phyloP scores from a whole-genome alignment of 768 basidiomycete genomes.

The Suillus bovinus region DNA sequence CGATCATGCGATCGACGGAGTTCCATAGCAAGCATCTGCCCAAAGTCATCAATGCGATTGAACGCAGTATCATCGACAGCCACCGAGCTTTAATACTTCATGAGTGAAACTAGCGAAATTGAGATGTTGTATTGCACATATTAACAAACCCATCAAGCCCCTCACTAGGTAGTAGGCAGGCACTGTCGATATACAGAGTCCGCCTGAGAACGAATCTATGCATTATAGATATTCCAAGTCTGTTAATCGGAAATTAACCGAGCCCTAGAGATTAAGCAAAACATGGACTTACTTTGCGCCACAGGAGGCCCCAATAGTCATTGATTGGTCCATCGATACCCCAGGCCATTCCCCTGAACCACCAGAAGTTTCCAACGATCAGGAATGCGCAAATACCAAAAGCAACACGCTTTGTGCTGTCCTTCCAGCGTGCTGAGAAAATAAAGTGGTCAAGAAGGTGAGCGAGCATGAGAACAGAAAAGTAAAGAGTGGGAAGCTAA shows the following conservation, averaged over 20 bases:
- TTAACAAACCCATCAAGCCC: background rate
- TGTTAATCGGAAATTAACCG: slow-evolving; percentile 14
- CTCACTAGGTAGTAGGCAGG: background rate
- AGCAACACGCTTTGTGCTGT: slow-evolving; percentile 64
- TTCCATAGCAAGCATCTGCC: background rate
- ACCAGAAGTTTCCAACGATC: slow-evolving; percentile 87
- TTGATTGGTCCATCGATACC: slow-evolving; percentile 89
- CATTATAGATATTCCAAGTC: slow-evolving; percentile 35
- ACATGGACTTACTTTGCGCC: slow-evolving; percentile 58
- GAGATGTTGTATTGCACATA: background rate
- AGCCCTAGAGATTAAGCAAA: background rate
- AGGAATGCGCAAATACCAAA: slow-evolving; percentile 63
- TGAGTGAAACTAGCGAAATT: background rate
- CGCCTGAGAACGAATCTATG: slow-evolving; percentile 14
- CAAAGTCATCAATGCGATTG: background rate
- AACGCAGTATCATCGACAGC: background rate
- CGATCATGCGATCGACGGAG: background rate
- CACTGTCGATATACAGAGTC: background rate
- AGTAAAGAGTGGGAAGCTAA: slow-evolving; percentile 95
- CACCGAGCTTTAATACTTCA: background rate
- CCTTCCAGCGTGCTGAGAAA: slow-evolving; percentile 71
- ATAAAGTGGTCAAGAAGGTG: slow-evolving; percentile 93
- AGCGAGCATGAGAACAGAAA: slow-evolving; percentile 88
- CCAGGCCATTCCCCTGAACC: slow-evolving; percentile 89
- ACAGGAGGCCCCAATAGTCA: slow-evolving; percentile 75